Conservation (phyloP, 1,284 basidiomycete genomes). For the Boletus mariae region DNA sequence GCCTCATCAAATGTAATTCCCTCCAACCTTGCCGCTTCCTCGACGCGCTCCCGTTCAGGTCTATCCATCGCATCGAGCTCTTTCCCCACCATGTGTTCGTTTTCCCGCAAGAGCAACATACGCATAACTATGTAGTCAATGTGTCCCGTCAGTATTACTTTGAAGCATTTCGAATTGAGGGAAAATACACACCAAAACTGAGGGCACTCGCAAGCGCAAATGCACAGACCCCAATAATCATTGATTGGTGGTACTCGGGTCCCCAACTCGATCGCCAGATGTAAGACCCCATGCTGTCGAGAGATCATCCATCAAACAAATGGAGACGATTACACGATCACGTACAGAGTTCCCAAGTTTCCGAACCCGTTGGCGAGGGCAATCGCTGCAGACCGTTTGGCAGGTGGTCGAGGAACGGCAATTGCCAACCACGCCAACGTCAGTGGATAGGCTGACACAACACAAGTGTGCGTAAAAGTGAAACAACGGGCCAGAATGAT, state of each 20-base stretch:
- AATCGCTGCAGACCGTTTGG: conserved; percentile 51
- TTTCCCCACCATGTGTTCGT: conserved; percentile 43
- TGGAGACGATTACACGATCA: conserved; percentile 18
- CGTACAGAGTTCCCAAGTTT: conserved; percentile 35
- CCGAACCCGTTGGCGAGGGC: conserved; percentile 33
- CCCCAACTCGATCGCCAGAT: conserved; percentile 51
- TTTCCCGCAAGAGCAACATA: conserved; percentile 43
- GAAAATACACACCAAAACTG: conserved; percentile 34
- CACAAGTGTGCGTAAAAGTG: not conserved
- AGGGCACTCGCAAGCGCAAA: conserved; percentile 39
- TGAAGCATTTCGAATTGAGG: not conserved
- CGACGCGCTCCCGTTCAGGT: conserved; percentile 41
- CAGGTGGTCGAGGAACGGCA: conserved; percentile 60
- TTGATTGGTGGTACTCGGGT: conserved; percentile 49
- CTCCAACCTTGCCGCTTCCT: conserved; percentile 49
- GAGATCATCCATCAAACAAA: not conserved
- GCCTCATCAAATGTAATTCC: conserved; percentile 51
- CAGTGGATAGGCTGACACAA: conserved; percentile 49
- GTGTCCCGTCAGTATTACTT: not conserved
- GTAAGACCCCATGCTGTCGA: conserved; percentile 46
- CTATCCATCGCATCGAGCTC: conserved; percentile 43
- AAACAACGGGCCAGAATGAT: not conserved
- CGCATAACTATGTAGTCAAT: conserved; percentile 39
- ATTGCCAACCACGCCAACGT: conserved; percentile 64
- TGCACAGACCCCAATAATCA: conserved; percentile 46